These are phyloP conservation scores for Chaetothyriales sp. DNA, from an alignment of 2,329 filamentous ascomycete species.

Conservation along the genomic window DNA sequence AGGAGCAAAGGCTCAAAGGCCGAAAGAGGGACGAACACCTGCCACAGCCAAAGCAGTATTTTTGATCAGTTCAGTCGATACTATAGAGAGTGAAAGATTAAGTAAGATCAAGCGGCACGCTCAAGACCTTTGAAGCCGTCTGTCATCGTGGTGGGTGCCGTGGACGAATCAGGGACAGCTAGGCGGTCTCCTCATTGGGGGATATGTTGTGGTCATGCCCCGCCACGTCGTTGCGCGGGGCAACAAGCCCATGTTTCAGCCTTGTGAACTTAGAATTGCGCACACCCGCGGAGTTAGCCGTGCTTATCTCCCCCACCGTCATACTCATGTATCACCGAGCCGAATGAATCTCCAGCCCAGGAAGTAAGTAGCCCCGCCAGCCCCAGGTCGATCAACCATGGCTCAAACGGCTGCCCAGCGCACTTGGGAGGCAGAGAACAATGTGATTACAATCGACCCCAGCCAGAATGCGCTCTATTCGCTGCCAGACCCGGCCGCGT, in stretches of 20 bases:
- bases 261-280: neutral
- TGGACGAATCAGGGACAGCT: neutral
- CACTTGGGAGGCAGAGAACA: slow-evolving; percentile 62
- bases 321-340: too few species aligned
- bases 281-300: too few species aligned
- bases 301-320: too few species aligned
- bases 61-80: neutral
- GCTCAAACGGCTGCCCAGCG: slow-evolving; percentile 21
- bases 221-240: neutral
- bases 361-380: neutral
- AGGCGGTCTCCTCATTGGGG: neutral
- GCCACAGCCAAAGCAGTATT: neutral
- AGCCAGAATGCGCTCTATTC: slow-evolving; percentile 81
- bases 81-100: neutral
- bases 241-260: neutral
- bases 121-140: neutral
- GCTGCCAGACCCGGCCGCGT: slow-evolving; percentile 50
- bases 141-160: neutral
- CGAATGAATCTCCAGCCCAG: neutral
- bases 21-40: neutral
- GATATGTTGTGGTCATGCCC: neutral
- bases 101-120: neutral
- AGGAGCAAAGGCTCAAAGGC: neutral
- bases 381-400: slow-evolving; percentile 5
- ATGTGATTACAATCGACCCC: slow-evolving; percentile 67